Conservation (phyloP, 2,329 filamentous ascomycete species). For the Fusarium heterosporum region DNA sequence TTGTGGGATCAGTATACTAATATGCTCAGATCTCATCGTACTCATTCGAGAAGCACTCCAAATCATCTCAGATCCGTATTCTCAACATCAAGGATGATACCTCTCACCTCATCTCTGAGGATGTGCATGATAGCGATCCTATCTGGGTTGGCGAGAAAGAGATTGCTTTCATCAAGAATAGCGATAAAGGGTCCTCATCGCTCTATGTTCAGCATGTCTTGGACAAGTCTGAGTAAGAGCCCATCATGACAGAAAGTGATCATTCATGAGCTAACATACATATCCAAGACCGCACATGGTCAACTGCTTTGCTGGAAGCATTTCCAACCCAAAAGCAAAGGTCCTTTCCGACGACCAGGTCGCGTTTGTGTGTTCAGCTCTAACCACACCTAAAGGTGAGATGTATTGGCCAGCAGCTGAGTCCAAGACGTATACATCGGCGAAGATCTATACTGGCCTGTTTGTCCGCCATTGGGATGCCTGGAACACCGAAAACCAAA, state of each 20-base stretch:
- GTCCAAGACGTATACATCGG: constrained; percentile 70
- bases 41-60: constrained; percentile 80
- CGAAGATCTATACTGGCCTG: constrained; percentile 77
- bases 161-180: constrained; percentile 65
- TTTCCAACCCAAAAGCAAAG: constrained; percentile 71
- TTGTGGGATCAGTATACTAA: not conserved
- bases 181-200: constrained; percentile 60
- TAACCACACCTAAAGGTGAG: constrained; percentile 75
- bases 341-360: constrained; percentile 61
- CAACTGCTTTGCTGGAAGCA: constrained; percentile 60
- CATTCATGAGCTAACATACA: constrained; percentile 9
- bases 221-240: constrained; percentile 54
- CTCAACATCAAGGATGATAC: constrained; percentile 76
- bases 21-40: constrained; percentile 72
- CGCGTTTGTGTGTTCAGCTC: constrained; percentile 70
- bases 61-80: constrained; percentile 75
- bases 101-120: constrained; percentile 73
- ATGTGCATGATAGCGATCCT: constrained; percentile 74
- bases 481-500: constrained; percentile 76
- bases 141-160: constrained; percentile 80
- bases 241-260: not conserved
- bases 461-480: constrained; percentile 87
- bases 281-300: constrained; percentile 56
- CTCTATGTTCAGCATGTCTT: constrained; percentile 57
- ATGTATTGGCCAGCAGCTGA: constrained; percentile 74